phyloP scores from a whole-genome alignment of 257 asterid species.

The Salvia rosmarinus region DNA sequence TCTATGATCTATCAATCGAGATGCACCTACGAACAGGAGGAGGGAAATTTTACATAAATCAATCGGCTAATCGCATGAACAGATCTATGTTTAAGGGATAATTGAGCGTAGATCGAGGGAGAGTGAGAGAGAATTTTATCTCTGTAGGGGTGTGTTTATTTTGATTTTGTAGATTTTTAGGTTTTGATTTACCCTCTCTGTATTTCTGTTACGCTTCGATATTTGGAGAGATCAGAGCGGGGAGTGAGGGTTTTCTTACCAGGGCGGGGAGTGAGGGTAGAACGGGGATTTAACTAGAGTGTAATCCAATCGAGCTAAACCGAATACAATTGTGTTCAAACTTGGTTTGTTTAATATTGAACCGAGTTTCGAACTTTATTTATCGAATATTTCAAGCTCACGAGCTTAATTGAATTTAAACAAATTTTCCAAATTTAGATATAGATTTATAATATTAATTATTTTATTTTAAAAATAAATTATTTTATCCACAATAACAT shows the following conservation, averaged over 20 bases:
- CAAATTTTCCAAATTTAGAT: no score
- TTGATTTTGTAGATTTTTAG: slow-evolving; percentile 33
- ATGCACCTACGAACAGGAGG: slow-evolving; percentile 11
- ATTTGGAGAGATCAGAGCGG: slow-evolving; percentile 1
- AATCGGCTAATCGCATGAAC: slow-evolving; percentile 27
- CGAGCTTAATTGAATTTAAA: no score
- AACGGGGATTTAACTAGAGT: no score
- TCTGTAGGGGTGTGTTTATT: slow-evolving; percentile 35
- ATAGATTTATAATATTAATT: no score
- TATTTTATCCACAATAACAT: no score
- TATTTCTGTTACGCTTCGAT: slow-evolving; percentile 31
- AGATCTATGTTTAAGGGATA: slow-evolving; percentile 38
- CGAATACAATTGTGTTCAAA: no score
- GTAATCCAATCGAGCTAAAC: no score
- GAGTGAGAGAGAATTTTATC: slow-evolving; percentile 38
- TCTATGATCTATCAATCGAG: slow-evolving; percentile 34
- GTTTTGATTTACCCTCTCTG: slow-evolving; percentile 29
- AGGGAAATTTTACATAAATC: slow-evolving; percentile 22
- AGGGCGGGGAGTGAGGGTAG: slow-evolving; percentile 29
- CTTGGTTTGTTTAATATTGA: no score
- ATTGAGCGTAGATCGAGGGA: slow-evolving; percentile 42
- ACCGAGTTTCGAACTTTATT: no score
- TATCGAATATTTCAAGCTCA: no score
- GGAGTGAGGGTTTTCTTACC: slow-evolving; percentile 28
- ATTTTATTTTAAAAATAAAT: no score